phyloP scores from a whole-genome alignment of 176 grass and related monocot species.

The Juncus inflexus region DNA sequence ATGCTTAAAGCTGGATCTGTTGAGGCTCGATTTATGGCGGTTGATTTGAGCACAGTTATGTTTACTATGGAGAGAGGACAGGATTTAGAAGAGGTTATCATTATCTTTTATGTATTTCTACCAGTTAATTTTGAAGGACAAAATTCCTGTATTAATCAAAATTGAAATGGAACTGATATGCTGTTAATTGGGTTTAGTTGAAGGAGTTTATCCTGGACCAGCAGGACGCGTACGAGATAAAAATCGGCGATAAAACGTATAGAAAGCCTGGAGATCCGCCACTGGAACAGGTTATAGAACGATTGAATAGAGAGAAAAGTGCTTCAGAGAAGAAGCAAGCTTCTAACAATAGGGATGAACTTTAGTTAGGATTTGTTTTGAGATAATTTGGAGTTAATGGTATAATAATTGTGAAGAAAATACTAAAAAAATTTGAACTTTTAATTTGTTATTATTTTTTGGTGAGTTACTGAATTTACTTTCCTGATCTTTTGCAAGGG shows the following conservation, averaged over 20 bases:
- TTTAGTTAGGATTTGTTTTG: conserved; percentile 11
- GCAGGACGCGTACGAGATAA: conserved; percentile 74
- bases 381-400: neutral
- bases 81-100: conserved; percentile 56
- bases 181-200: conserved; percentile 36
- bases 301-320: conserved; percentile 34
- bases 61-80: conserved; percentile 77
- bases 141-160: neutral
- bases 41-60: conserved; percentile 82
- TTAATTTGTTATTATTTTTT: too few relatives aligned
- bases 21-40: conserved; percentile 64
- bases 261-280: conserved; percentile 78
- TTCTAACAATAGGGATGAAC: conserved; percentile 28
- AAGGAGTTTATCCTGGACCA: conserved; percentile 79
- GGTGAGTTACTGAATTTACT: too few relatives aligned
- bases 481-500: too few relatives aligned
- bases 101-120: neutral
- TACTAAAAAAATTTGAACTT: too few relatives aligned
- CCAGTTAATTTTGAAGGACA: neutral
- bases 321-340: conserved; percentile 9
- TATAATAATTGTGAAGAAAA: too few relatives aligned
- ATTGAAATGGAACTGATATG: neutral
- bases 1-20: conserved; percentile 73
- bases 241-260: conserved; percentile 61
- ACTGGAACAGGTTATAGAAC: conserved; percentile 56